Conservation (phyloP, 2,329 filamentous ascomycete species). For the Cladosporium sp. region DNA sequence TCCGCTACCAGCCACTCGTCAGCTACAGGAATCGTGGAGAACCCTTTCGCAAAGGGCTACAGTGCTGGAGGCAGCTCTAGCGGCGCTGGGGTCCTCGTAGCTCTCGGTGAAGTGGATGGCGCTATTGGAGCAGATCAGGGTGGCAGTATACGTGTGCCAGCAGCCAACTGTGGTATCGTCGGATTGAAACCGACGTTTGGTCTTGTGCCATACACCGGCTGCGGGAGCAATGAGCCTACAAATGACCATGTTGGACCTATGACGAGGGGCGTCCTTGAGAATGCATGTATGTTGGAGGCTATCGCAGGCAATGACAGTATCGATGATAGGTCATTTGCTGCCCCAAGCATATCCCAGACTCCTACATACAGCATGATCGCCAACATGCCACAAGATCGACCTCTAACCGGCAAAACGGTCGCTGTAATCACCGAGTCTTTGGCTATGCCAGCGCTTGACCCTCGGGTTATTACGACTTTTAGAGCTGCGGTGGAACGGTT, state of each 20-base stretch:
- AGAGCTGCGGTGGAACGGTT: conserved; percentile 34
- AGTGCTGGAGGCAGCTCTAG: conserved; percentile 46
- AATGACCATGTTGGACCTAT: conserved; percentile 46
- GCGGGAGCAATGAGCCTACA: conserved; percentile 38
- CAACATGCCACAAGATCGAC: conserved; percentile 13
- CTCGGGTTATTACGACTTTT: conserved; percentile 36
- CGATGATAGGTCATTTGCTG: conserved; percentile 35
- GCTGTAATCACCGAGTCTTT: conserved; percentile 44
- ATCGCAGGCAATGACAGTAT: conserved; percentile 48
- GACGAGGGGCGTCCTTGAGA: conserved; percentile 40
- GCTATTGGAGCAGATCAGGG: conserved; percentile 38
- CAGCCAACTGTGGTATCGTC: conserved; percentile 34
- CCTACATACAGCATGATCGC: conserved; percentile 26
- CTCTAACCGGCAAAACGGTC: conserved; percentile 30
- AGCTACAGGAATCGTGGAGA: conserved; percentile 33
- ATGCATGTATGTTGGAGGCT: conserved; percentile 40
- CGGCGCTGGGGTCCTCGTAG: conserved; percentile 42
- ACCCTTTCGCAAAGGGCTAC: conserved; percentile 43
- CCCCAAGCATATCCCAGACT: conserved; percentile 24
- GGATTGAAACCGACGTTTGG: conserved; percentile 46
- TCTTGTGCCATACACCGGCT: conserved; percentile 48
- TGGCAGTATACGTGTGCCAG: conserved; percentile 35
- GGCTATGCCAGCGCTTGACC: conserved; percentile 31
- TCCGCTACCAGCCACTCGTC: conserved; percentile 20
- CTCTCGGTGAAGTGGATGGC: conserved; percentile 34